A percentile compares a stretch with the other conserved stretches of the same genome.
Evolutionary conservation across 768 basidiomycete genomes (phyloP).

Genomic region (Cytidiella melzeri): DNA sequence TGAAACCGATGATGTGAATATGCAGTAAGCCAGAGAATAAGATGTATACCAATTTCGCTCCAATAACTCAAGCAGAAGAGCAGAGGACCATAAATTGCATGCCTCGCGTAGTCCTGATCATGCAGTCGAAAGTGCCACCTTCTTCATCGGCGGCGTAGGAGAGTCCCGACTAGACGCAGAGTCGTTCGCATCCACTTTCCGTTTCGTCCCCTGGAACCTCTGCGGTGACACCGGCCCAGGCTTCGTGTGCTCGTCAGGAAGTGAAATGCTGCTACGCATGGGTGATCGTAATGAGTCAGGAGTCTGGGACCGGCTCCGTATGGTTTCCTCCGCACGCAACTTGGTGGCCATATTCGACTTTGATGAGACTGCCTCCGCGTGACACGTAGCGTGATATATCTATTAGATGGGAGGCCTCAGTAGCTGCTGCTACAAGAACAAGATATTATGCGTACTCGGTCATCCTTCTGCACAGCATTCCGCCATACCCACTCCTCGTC

Average conservation of each 20-base stretch:
- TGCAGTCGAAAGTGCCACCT: slow-evolving; percentile 42
- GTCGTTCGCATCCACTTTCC: slow-evolving; percentile 58
- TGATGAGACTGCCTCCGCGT: slow-evolving; percentile 69
- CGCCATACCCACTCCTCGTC: slow-evolving; percentile 99
- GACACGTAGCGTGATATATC: slow-evolving; percentile 95
- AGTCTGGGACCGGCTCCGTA: slow-evolving; percentile 66
- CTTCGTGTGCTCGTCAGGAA: slow-evolving; percentile 12
- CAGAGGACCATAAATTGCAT: too few species aligned
- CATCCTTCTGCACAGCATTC: slow-evolving; percentile 82
- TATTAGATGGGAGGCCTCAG: slow-evolving; percentile 25
- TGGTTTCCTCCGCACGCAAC: slow-evolving; percentile 52
- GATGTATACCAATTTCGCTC: background rate
- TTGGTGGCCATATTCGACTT: slow-evolving; percentile 62
- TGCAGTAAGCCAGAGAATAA: background rate
- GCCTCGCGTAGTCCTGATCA: too few species aligned
- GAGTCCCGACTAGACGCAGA: background rate
- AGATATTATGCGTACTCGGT: slow-evolving; percentile 50
- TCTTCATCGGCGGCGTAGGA: slow-evolving; percentile 65
- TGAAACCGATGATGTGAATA: too few species aligned
- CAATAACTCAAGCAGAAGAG: background rate
- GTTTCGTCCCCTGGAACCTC: slow-evolving; percentile 57
- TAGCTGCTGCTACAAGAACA: background rate
- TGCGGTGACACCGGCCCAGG: slow-evolving; percentile 44
- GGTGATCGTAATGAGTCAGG: slow-evolving; percentile 49
- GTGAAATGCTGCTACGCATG: slow-evolving; percentile 27